Conservation (phyloP, 345 rosid genomes). For the Hibiscus mutabilis region DNA sequence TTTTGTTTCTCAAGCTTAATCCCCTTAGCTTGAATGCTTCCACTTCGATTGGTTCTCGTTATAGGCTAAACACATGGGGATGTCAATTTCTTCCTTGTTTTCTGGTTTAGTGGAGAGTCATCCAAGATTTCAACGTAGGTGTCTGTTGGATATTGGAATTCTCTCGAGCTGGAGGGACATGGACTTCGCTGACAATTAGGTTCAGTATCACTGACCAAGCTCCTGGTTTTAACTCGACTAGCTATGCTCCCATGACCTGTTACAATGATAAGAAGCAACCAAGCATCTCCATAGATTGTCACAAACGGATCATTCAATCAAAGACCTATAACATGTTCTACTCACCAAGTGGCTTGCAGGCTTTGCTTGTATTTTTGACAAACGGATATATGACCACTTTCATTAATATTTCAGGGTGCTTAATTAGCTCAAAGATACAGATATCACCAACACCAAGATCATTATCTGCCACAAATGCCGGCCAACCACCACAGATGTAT, state of each 20-base stretch:
- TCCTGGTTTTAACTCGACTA: neutral
- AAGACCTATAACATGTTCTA: neutral
- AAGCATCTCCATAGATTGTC: neutral
- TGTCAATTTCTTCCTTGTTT: too few species aligned
- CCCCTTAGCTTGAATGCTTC: too few species aligned
- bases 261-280: neutral
- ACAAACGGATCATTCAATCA: neutral
- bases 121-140: too few species aligned
- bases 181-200: too few species aligned
- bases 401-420: neutral
- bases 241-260: neutral
- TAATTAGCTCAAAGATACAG: constrained; percentile 8
- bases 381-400: neutral
- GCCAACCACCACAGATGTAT: neutral
- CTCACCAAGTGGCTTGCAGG: neutral
- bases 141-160: too few species aligned
- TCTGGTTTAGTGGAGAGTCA: too few species aligned
- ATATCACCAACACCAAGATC: neutral
- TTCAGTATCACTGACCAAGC: too few species aligned
- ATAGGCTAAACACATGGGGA: too few species aligned
- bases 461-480: neutral
- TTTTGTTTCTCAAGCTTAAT: too few species aligned
- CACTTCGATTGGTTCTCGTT: too few species aligned
- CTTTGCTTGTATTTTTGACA: neutral
- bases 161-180: too few species aligned